A percentile compares a stretch with the other conserved stretches of the same genome.
Conservation (phyloP, 352 stramenopile genomes). For the Globisporangium emineosum region DNA sequence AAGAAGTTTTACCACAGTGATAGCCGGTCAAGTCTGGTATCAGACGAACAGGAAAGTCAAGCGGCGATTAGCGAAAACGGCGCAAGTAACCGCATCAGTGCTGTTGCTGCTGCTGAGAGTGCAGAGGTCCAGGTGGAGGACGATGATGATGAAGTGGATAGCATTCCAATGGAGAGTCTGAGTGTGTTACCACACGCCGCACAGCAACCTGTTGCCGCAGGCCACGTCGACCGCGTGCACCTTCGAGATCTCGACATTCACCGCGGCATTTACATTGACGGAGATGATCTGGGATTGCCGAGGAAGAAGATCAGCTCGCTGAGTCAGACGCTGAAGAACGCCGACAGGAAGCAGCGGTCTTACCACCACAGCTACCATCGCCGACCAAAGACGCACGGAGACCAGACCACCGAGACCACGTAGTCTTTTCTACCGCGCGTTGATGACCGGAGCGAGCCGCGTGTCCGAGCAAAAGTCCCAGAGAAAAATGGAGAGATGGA, state of each 20-base stretch:
- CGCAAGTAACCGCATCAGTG: neutral
- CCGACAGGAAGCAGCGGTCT: conserved; percentile 39
- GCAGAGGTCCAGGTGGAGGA: neutral
- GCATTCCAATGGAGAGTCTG: conserved; percentile 3
- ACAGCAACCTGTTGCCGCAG: conserved; percentile 21
- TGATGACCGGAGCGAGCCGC: neutral
- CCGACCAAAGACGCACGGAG: conserved; percentile 19
- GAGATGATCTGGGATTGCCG: conserved; percentile 25
- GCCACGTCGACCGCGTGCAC: conserved; percentile 25
- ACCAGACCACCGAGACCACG: conserved; percentile 16
- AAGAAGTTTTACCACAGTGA: conserved; percentile 44
- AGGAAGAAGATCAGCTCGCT: conserved; percentile 42
- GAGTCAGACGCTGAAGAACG: conserved; percentile 37
- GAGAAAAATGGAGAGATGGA: neutral
- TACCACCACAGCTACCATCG: conserved; percentile 28
- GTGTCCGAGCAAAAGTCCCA: neutral
- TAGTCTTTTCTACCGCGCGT: neutral
- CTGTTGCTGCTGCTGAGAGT: neutral
- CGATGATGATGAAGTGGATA: conserved; percentile 11
- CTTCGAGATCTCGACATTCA: conserved; percentile 29
- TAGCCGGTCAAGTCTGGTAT: conserved; percentile 16
- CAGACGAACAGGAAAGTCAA: conserved; percentile 18
- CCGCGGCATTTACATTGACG: conserved; percentile 38
- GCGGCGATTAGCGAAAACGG: conserved; percentile 5
- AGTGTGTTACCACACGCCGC: conserved; percentile 3